Base-by-base conservation (phyloP, 805 yeast genomes). In the Pichia deserticola region DNA sequence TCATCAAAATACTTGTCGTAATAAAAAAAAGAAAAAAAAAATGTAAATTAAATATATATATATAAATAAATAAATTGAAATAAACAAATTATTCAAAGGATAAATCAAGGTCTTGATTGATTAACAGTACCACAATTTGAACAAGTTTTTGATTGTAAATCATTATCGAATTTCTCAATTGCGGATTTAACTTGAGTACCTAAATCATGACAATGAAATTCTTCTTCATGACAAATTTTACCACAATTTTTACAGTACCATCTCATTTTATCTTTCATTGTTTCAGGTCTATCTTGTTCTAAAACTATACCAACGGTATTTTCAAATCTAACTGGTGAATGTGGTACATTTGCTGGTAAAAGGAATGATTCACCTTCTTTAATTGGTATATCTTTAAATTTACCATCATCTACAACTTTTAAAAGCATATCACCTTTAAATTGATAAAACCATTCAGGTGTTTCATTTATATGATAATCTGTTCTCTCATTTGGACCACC, bases 401-500 rank as follows among this genome's bases (percentile, higher is more conserved):
- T 76, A 2, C 89, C 92, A 34, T 79, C 81, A 52, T 84, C 89
- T 2, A 89, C 96, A 1, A 90, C 95, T 54, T 80, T 81, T 54
- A 90, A 72, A 25, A 86, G 76, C 96, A 90, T 89, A 29, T 74
- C 72, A 2, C 97, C 97, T 65, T 87, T 87, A 64, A 84, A 78
- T 74, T 86, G 92, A 67, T 84, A 82, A 65, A 90, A 90, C 79
- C 89, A 90, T 61, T 90, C 97, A 0, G 97, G 97, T 0, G 97
- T 90, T 59, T 88, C 95, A 62, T 90, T 90, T 44, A 90, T 79
- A 61, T 90, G 97, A 63, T 88, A 90, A 63, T 90, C 97, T 0
- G 96, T 89, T 51, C 97, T 74, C 60, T 84, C 95, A 64, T 90
- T 90, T 4, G 97, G 97, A 0, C 97, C 97, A 13, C 97, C 97